Evolutionary conservation across 805 yeast species (phyloP).

Genomic region (Hanseniaspora clermontiae): DNA sequence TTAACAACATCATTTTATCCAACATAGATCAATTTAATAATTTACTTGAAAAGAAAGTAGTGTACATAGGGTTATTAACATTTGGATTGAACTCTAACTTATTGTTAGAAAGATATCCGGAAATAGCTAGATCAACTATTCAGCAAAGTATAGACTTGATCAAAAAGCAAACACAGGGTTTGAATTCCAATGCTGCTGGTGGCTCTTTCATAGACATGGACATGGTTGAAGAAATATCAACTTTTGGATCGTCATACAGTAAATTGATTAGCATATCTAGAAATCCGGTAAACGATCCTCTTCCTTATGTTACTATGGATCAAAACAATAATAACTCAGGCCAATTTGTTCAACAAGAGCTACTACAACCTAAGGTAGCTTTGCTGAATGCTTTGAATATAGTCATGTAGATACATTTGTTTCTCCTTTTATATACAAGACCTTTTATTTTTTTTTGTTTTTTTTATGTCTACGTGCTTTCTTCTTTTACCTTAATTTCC

Average conservation of each 20-base stretch:
- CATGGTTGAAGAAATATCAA: slow-evolving; percentile 56
- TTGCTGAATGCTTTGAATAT: slow-evolving; percentile 21
- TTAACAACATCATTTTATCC: slow-evolving; percentile 30
- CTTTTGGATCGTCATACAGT: slow-evolving; percentile 81
- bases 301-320: slow-evolving; percentile 34
- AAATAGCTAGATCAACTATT: slow-evolving; percentile 33
- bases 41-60: slow-evolving; percentile 43
- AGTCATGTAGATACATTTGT: not conserved
- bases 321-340: slow-evolving; percentile 22
- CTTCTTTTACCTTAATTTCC: not conserved
- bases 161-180: slow-evolving; percentile 18
- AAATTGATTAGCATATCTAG: slow-evolving; percentile 50
- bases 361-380: slow-evolving; percentile 21
- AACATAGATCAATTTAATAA: slow-evolving; percentile 38
- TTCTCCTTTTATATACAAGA: not conserved
- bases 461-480: not conserved
- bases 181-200: slow-evolving; percentile 25
- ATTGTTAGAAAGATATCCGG: slow-evolving; percentile 33
- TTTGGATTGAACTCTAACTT: slow-evolving; percentile 28
- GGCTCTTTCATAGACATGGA: slow-evolving; percentile 25
- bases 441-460: not conserved
- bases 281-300: slow-evolving; percentile 57
- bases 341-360: slow-evolving; percentile 21
- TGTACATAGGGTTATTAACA: slow-evolving; percentile 38
- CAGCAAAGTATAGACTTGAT: slow-evolving; percentile 31